Evolutionary conservation across 306 rosid species (phyloP), one percentile per base, ranked within the genome.

Genomic region (Vigna nakashimae): DNA sequence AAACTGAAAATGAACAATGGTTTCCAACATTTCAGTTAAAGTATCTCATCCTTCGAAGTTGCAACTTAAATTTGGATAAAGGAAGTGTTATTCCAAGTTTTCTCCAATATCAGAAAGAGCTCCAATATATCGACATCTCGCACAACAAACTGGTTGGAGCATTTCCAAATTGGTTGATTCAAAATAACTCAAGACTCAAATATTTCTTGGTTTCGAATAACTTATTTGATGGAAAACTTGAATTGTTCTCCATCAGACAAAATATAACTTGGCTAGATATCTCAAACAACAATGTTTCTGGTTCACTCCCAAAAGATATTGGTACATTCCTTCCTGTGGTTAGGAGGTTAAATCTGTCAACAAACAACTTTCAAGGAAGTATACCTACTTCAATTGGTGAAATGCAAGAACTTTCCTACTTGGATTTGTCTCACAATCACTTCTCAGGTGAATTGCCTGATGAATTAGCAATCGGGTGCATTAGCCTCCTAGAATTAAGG

Each of bases 121-220:
- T 84, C 30, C 13, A 4, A 51, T 17, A 1, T 5, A 1, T 80
- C 0, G 77, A 59, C 55, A 60, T 80, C 26, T 75, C 87, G 0
- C 17, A 40, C 24, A 84, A 84, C 76, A 72, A 81, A 2, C 0
- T 84, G 1, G 14, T 24, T 45, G 88, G 82, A 1, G 36, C n/a
- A 42, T 66, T 84, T 16, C 82, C 87, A 9, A 32, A 4, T 40
- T 80, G 85, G 83, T 14, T 78, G 78, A 8, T 83, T 8, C 64
- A 76, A 9, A 82, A 82, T 4, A 82, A 30, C 34, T 30, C 34
- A 30, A 30, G 34, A 30, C 34, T 30, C 34, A 30, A 30, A 34
- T 1, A 0, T 12, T 20, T 76, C 0, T 1, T 0, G 22, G 17
- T 55, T 18, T 14, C 0, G 9, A 45, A 46, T 14, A 82, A 76